Evolutionary conservation across 2,329 filamentous ascomycete genomes (phyloP).

Genomic region (Cercospora sojina): DNA sequence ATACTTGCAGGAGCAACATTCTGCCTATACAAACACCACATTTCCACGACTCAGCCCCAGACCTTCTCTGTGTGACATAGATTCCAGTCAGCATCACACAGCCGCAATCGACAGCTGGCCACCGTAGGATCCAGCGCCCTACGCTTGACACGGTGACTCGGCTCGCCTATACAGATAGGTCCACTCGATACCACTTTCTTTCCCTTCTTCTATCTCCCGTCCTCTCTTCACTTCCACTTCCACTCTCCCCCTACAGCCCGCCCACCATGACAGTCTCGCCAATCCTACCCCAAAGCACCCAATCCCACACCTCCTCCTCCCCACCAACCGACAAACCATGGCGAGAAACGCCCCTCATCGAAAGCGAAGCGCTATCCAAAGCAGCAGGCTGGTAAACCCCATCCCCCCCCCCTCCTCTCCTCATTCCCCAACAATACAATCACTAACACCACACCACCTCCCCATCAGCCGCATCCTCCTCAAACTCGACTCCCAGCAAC

Average conservation of each 20-base stretch:
- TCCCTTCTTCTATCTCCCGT: not conserved
- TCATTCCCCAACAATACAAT: no score
- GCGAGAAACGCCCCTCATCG: slow-evolving; percentile 69
- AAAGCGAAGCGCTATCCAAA: slow-evolving; percentile 65
- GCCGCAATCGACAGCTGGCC: not conserved
- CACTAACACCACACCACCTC: no score
- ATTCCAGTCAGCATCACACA: not conserved
- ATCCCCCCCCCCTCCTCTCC: not conserved
- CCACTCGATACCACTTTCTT: not conserved
- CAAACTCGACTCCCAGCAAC: slow-evolving; percentile 82
- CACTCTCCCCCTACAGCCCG: not conserved
- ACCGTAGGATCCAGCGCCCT: not conserved
- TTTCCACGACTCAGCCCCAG: not conserved
- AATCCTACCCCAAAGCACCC: not conserved
- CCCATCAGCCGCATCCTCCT: slow-evolving; percentile 81
- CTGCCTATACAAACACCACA: not conserved
- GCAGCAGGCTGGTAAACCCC: slow-evolving; percentile 66
- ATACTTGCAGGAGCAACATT: not conserved
- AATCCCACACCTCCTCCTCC: not conserved
- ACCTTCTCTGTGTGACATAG: not conserved
- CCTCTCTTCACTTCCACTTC: not conserved
- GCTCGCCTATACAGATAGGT: not conserved
- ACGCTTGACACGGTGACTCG: not conserved
- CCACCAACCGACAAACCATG: slow-evolving; percentile 51
- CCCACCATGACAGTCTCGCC: not conserved